Base-by-base conservation (phyloP, 2,329 filamentous ascomycete species). In the Cadophora malorum region DNA sequence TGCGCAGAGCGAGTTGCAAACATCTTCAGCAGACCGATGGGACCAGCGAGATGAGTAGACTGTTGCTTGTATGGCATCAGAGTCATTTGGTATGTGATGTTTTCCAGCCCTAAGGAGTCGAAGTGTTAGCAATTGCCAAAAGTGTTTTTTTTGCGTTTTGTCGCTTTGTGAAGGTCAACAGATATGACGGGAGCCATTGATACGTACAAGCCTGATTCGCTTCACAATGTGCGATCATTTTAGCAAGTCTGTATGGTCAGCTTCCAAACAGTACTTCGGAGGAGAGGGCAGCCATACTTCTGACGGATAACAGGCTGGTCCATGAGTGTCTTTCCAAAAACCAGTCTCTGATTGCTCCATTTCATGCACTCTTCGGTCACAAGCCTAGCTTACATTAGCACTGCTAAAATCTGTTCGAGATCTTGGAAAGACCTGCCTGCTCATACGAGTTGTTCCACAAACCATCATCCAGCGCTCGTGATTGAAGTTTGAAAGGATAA, bases 401-500 rank as follows among this genome's bases (percentile, higher is more conserved):
- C 45, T 10, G 5, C 1, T 8, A 49, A 5, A 21, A 8, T 21
- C 7, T 21, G 9, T 21, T 49, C 12, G 19, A 19, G 5, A 2
- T n/a, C n/a, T 8, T 49, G 19, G 8, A 21, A 21, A 10, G 4
- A 49, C 45, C 1, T 6, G 21, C 45, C 45, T 49, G 64, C 84
- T 88, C 79, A 86, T 84, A 62, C 91, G 88, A 68, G 90, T 84
- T 3, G 89, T 87, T 62, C 81, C 88, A 72, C 87, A 89, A 66
- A 84, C 83, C 90, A 94, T 93, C 80, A 86, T 90, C 85, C 91
- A 93, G 38, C 91, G 86, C 81, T 94, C 92, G 80, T 96, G 92
- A 83, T 96, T 96, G 82, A 96, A 96, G 81, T 96, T 96, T 80
- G 86, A 88, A 77, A 96, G 85, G 76, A 96, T 93, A 35, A 96